Conservation (phyloP, 2,329 filamentous ascomycete species). For the Phyllosticta citriasiana region DNA sequence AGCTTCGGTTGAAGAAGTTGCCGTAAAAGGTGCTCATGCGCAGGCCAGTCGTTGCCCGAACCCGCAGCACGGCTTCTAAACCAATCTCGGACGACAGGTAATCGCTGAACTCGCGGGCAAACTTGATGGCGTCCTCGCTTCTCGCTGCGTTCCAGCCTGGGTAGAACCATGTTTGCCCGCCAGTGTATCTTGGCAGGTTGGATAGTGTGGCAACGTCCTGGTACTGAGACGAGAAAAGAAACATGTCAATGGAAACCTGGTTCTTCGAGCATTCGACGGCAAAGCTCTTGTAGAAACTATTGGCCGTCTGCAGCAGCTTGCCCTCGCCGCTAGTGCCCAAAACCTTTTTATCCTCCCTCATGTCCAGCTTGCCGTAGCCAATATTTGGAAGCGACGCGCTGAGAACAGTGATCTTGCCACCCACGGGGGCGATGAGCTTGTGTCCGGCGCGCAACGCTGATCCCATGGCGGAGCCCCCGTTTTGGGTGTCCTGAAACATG, state of each 20-base stretch:
- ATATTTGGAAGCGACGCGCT: slow-evolving; percentile 84
- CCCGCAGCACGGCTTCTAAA: slow-evolving; percentile 87
- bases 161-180: slow-evolving; percentile 97
- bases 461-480: slow-evolving; percentile 84
- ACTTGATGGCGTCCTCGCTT: slow-evolving; percentile 93
- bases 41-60: slow-evolving; percentile 86
- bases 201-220: slow-evolving; percentile 95
- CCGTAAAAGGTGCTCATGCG: slow-evolving; percentile 98
- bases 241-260: slow-evolving; percentile 98
- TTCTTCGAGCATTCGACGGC: slow-evolving; percentile 98
- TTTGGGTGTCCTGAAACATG: slow-evolving; percentile 96
- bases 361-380: slow-evolving; percentile 79
- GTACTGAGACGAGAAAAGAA: slow-evolving; percentile 90
- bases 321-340: slow-evolving; percentile 90
- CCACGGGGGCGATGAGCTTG: slow-evolving; percentile 87
- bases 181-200: slow-evolving; percentile 91
- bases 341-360: slow-evolving; percentile 93
- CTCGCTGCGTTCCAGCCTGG: slow-evolving; percentile 94
- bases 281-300: slow-evolving; percentile 98
- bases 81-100: slow-evolving; percentile 96
- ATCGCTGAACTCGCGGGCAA: slow-evolving; percentile 92
- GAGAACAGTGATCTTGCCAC: slow-evolving; percentile 88
- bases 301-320: slow-evolving; percentile 76
- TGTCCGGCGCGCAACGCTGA: slow-evolving; percentile 87
- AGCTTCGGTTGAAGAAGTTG: slow-evolving; percentile 98